phyloP scores from a whole-genome alignment of 306 rosid species.

The Trifolium pratense region DNA sequence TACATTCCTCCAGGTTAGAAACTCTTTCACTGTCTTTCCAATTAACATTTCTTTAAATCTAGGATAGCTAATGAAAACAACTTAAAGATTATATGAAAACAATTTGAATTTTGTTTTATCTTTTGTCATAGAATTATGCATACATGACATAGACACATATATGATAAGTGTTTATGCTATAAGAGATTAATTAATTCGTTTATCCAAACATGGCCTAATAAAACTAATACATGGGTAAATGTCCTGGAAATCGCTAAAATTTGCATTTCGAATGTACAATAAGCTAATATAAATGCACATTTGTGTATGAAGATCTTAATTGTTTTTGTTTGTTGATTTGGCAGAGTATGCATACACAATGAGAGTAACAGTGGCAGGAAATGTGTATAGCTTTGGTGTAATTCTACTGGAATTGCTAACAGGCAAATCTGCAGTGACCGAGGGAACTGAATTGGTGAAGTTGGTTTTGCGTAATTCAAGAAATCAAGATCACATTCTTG shows the following conservation, averaged over 20 bases:
- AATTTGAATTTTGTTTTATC: no score
- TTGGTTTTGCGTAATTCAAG: slow-evolving; percentile 58
- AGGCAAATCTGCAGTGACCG: slow-evolving; percentile 80
- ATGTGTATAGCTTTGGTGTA: slow-evolving; percentile 88
- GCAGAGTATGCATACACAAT: slow-evolving; percentile 94
- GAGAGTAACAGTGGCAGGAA: slow-evolving; percentile 78
- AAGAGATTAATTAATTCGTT: background rate
- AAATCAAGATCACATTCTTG: slow-evolving; percentile 69
- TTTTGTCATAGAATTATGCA: no score
- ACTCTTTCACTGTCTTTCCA: slow-evolving; percentile 22
- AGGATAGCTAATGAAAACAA: no score
- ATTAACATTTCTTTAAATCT: background rate
- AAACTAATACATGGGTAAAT: background rate
- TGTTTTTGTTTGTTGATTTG: slow-evolving; percentile 34
- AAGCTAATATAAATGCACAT: background rate
- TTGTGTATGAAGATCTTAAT: slow-evolving; percentile 26
- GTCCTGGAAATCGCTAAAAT: background rate
- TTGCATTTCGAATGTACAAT: background rate
- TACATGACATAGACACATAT: background rate
- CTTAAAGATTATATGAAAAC: no score
- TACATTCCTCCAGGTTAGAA: slow-evolving; percentile 92
- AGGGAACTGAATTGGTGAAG: slow-evolving; percentile 83
- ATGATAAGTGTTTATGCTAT: background rate
- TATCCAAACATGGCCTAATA: no score
- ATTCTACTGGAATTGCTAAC: slow-evolving; percentile 80